Evolutionary conservation across 2,329 filamentous ascomycete species (phyloP), one percentile per base, ranked within the genome.

Genomic region (Ceratocystis papillata): DNA sequence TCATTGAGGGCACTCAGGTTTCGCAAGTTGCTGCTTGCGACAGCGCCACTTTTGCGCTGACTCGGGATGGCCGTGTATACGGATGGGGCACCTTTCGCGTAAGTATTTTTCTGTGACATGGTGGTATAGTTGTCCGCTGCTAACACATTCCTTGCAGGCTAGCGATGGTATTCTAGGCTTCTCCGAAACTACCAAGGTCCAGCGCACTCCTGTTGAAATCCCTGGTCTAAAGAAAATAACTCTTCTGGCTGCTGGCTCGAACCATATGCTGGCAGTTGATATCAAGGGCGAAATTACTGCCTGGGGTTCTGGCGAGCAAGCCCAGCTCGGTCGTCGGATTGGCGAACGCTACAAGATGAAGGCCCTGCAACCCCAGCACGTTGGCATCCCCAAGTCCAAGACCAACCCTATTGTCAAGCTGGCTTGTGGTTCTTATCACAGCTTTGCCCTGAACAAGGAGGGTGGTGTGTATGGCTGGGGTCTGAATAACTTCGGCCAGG

Each of bases 401-500:
- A 66, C 50, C 10, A 60, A 63, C 25, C 59, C 63, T 12, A 82
- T 89, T 57, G 70, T 70, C 63, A 75, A 78, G 70, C 73, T 79
- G 62, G 82, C 81, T 20, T 85, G 83, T 69, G 90, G 90, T 57
- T 83, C 87, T 15, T 93, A 92, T 76, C 89, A 96, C 78, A 88
- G 86, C 70, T 93, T 96, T 70, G 89, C 89, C 20, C 79, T 96
- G 60, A 84, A 87, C 75, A 81, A 83, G 67, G 81, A 83, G 15
- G 88, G 86, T 48, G 80, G 83, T 37, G 87, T 93, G 41, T 94
- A 85, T 76, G 83, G 86, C 0, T 96, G 90, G 90, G 90, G 91
- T 28, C 79, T 93, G 37, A 96, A 96, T 80, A 91, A 88, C 76
- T 95, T 89, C 75, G 88, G 87, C 69, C 87, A 96, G 77, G 89